A percentile compares a stretch with the other conserved stretches of the same genome.
phyloP scores from a whole-genome alignment of 257 asterid genomes.

The Petrea volubilis region DNA sequence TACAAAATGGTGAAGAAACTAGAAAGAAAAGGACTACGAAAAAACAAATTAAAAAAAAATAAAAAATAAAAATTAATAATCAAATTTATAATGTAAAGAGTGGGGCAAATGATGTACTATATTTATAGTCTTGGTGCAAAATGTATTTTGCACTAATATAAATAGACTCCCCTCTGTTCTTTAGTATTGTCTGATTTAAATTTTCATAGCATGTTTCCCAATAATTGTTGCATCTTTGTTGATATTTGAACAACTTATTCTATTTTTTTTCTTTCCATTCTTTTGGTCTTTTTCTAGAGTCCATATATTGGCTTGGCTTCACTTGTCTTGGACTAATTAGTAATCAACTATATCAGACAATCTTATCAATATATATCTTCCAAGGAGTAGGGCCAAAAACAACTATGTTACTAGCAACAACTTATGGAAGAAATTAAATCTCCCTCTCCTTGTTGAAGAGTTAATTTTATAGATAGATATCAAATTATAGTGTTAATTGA shows the following conservation, averaged over 20 bases:
- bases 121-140: too few species aligned
- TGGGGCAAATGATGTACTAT: too few species aligned
- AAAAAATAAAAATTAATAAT: too few species aligned
- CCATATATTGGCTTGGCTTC: conserved; percentile 14
- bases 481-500: not conserved
- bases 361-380: conserved; percentile 14
- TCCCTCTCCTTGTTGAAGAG: not conserved
- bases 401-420: conserved; percentile 8
- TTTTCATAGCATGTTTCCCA: conserved; percentile 12
- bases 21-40: too few species aligned
- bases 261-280: not conserved
- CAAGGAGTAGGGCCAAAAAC: conserved; percentile 15
- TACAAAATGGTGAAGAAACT: too few species aligned
- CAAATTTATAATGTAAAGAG: too few species aligned
- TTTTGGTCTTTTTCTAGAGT: conserved; percentile 16
- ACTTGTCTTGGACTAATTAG: not conserved
- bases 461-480: not conserved
- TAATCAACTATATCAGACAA: conserved; percentile 9
- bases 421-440: not conserved
- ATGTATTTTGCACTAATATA: too few species aligned
- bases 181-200: not conserved
- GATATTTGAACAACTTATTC: not conserved
- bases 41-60: too few species aligned
- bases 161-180: not conserved
- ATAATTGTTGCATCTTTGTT: conserved; percentile 6